Evolutionary conservation across 2,329 filamentous ascomycete species (phyloP).

Genomic region (Chaetomium sp.): DNA sequence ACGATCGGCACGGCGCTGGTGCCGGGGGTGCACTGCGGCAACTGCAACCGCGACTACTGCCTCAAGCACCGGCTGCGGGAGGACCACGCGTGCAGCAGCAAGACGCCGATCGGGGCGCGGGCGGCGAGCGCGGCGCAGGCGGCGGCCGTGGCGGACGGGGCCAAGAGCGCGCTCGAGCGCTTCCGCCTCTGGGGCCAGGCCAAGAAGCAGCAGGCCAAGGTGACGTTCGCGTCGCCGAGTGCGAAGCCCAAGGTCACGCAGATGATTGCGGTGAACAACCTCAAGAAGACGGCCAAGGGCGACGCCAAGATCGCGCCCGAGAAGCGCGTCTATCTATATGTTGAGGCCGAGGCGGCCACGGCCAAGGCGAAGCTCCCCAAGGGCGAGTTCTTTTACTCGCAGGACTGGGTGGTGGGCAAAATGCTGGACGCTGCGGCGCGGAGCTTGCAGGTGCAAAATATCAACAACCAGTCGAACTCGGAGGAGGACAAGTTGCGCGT

Average conservation of each 20-base stretch:
- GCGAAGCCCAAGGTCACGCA: conserved; percentile 65
- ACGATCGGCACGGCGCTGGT: conserved; percentile 68
- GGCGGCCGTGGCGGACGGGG: conserved; percentile 62
- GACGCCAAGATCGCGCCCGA: conserved; percentile 78
- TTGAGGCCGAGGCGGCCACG: conserved; percentile 87
- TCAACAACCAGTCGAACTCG: conserved; percentile 75
- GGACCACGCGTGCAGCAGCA: conserved; percentile 82
- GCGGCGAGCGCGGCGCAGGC: conserved; percentile 42
- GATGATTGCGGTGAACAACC: conserved; percentile 68
- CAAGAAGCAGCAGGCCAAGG: conserved; percentile 57
- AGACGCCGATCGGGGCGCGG: conserved; percentile 60
- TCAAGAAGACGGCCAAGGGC: conserved; percentile 89
- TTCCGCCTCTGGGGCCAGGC: conserved; percentile 78
- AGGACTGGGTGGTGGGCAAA: conserved; percentile 87
- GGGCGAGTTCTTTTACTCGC: conserved; percentile 77
- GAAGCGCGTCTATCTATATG: conserved; percentile 86
- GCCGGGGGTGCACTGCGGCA: conserved; percentile 70
- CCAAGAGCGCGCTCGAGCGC: conserved; percentile 72
- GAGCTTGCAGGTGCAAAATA: conserved; percentile 75
- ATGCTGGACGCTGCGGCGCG: conserved; percentile 78
- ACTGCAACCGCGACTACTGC: conserved; percentile 74
- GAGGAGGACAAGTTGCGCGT: conserved; percentile 82
- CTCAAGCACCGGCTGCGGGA: conserved; percentile 74
- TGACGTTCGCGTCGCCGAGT: conserved; percentile 63
- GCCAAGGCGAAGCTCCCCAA: conserved; percentile 80